Conservation (phyloP, 495 filamentous ascomycete species). For the Podospora pseudopauciseta region DNA sequence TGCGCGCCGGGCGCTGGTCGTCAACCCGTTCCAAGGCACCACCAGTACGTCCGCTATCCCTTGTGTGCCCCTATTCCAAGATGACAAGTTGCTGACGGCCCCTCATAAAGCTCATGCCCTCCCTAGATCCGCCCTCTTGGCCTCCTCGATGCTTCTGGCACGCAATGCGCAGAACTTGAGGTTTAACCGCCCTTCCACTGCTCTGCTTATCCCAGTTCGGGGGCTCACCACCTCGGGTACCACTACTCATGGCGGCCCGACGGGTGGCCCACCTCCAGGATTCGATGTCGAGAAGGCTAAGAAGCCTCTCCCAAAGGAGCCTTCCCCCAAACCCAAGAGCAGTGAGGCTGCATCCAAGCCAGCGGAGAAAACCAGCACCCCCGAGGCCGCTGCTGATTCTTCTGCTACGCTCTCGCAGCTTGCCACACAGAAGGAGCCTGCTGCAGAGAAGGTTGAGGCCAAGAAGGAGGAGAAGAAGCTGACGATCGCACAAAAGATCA, state of each 20-base stretch:
- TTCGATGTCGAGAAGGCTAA: constrained; percentile 90
- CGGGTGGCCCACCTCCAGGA: constrained; percentile 77
- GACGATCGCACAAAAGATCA: constrained; percentile 86
- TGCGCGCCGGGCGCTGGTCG: constrained; percentile 54
- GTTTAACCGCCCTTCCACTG: constrained; percentile 59
- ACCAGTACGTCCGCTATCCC: constrained; percentile 24
- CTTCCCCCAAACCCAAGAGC: constrained; percentile 33
- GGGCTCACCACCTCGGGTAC: constrained; percentile 67
- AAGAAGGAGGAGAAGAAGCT: constrained; percentile 76
- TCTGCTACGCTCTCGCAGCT: constrained; percentile 29
- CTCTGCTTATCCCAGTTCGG: constrained; percentile 62
- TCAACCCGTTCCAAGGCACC: constrained; percentile 50
- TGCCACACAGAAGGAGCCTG: constrained; percentile 33
- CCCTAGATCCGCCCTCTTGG: constrained; percentile 38
- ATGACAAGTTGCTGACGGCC: constrained; percentile 11
- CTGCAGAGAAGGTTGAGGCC: constrained; percentile 34
- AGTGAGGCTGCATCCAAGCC: constrained; percentile 28
- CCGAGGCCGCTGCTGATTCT: constrained; percentile 25
- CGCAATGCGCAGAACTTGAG: constrained; percentile 56
- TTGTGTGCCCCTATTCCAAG: constrained; percentile 16
- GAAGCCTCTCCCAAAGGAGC: constrained; percentile 66
- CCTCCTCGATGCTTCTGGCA: constrained; percentile 51
- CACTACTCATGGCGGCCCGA: constrained; percentile 46
- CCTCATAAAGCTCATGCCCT: constrained; percentile 35
- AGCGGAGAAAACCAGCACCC: constrained; percentile 24